phyloP scores from a whole-genome alignment of 108 stramenopile species.

The Heterococcus sp. region DNA sequence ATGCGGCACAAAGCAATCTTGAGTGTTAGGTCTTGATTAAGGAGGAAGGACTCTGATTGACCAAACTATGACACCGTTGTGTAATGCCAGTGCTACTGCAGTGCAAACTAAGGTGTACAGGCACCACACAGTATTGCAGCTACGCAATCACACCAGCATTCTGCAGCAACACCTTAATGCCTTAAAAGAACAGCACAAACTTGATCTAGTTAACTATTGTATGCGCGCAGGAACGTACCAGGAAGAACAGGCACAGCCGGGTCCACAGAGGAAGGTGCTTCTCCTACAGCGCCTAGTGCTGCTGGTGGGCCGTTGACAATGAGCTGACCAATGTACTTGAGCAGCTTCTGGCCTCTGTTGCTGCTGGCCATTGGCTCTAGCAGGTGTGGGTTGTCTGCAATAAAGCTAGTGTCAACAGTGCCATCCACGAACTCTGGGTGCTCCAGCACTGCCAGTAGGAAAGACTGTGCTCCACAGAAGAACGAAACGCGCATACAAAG shows the following conservation, averaged over 20 bases:
- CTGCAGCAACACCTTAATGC: too few relatives aligned
- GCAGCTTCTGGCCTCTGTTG: constrained; percentile 68
- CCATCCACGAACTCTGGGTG: constrained; percentile 81
- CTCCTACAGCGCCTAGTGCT: constrained; percentile 79
- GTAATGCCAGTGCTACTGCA: too few relatives aligned
- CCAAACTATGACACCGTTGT: too few relatives aligned
- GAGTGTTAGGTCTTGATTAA: too few relatives aligned
- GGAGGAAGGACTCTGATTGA: too few relatives aligned
- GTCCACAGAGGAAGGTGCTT: constrained; percentile 66
- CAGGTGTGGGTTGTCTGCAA: constrained; percentile 64
- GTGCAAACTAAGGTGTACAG: too few relatives aligned
- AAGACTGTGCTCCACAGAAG: constrained; percentile 62
- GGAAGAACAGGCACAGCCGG: constrained; percentile 63
- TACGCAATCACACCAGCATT: too few relatives aligned
- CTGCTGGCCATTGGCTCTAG: constrained; percentile 36
- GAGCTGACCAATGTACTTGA: constrained; percentile 78
- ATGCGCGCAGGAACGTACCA: constrained; percentile 6
- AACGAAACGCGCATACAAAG: background rate
- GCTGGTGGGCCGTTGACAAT: constrained; percentile 87
- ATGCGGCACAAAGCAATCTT: too few relatives aligned
- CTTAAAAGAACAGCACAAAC: too few relatives aligned
- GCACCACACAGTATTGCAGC: too few relatives aligned
- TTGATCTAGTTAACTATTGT: constrained; percentile 3
- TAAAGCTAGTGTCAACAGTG: constrained; percentile 82
- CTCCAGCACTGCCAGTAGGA: constrained; percentile 78